Evolutionary conservation across 208 protist genomes (phyloP).

Genomic region (Crithidia expoeki): DNA sequence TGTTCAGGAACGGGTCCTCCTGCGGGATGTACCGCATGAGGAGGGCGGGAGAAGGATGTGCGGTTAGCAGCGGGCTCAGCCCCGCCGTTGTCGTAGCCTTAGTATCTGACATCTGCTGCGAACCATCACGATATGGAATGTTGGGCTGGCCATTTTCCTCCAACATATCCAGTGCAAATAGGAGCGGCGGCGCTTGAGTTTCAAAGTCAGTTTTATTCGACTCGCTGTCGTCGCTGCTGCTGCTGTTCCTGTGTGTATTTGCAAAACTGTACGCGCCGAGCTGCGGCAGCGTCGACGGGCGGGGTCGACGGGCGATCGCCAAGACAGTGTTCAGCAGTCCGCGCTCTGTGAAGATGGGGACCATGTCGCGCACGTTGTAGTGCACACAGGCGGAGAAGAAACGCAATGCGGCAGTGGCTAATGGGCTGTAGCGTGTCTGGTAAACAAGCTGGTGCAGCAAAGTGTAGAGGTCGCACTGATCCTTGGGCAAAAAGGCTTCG

Average conservation of each 20-base stretch:
- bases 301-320: slow-evolving; percentile 40
- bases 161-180: slow-evolving; percentile 26
- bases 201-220: too few species aligned
- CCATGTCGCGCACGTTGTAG: slow-evolving; percentile 86
- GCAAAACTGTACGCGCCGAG: neutral
- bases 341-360: slow-evolving; percentile 75
- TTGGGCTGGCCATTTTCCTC: slow-evolving; percentile 28
- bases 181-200: neutral
- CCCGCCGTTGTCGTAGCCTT: neutral
- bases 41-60: slow-evolving; percentile 18
- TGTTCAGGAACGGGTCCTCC: slow-evolving; percentile 31
- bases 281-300: neutral
- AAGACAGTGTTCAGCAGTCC: slow-evolving; percentile 71
- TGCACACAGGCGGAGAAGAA: slow-evolving; percentile 79
- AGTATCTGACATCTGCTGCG: neutral
- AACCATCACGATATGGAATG: neutral
- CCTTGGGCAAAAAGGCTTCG: slow-evolving; percentile 14
- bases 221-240: neutral
- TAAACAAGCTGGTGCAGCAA: slow-evolving; percentile 58
- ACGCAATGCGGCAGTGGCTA: slow-evolving; percentile 50
- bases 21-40: slow-evolving; percentile 19
- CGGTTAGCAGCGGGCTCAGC: slow-evolving; percentile 3
- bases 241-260: neutral
- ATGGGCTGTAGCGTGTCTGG: slow-evolving; percentile 60
- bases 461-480: slow-evolving; percentile 54